These are phyloP conservation scores for Verticillium zaregamsianum DNA, from an alignment of 2,329 filamentous ascomycete genomes.

Conservation along the genomic window DNA sequence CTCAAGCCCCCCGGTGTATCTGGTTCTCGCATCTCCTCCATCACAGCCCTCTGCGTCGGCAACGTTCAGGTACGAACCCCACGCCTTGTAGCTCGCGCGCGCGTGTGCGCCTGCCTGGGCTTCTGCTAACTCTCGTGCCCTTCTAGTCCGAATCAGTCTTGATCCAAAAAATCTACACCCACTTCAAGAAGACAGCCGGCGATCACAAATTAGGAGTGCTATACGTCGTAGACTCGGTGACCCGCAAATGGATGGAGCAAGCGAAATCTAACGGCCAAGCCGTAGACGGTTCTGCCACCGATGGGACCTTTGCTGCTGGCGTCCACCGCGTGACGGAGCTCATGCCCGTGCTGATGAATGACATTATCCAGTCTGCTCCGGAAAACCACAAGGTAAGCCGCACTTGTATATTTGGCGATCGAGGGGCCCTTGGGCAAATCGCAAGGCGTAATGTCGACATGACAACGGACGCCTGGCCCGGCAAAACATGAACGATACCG, in stretches of 20 bases:
- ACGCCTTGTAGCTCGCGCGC: not conserved
- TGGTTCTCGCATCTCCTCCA: constrained; percentile 81
- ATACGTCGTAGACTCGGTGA: constrained; percentile 99
- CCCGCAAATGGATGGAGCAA: constrained; percentile 96
- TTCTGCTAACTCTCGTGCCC: constrained; percentile 12
- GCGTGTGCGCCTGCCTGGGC: not conserved
- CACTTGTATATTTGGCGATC: not conserved
- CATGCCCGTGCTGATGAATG: constrained; percentile 90
- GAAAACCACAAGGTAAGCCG: constrained; percentile 93
- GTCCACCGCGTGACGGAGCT: constrained; percentile 96
- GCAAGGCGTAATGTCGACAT: not conserved
- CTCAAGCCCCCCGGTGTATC: constrained; percentile 93
- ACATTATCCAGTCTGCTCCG: constrained; percentile 83
- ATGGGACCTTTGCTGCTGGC: constrained; percentile 91
- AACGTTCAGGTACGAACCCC: constrained; percentile 74
- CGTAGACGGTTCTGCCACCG: constrained; percentile 73
- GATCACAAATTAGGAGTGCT: constrained; percentile 98
- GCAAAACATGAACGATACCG: not conserved
- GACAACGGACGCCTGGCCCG: not conserved
- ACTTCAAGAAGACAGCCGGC: constrained; percentile 90
- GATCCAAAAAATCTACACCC: constrained; percentile 93
- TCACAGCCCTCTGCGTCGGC: constrained; percentile 82
- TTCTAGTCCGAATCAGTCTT: constrained; percentile 85
- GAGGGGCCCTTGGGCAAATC: not conserved
- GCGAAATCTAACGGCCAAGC: constrained; percentile 82